Evolutionary conservation across 495 filamentous ascomycete genomes (phyloP), one percentile per base, ranked within the genome.

Genomic region (Collariella sp.): DNA sequence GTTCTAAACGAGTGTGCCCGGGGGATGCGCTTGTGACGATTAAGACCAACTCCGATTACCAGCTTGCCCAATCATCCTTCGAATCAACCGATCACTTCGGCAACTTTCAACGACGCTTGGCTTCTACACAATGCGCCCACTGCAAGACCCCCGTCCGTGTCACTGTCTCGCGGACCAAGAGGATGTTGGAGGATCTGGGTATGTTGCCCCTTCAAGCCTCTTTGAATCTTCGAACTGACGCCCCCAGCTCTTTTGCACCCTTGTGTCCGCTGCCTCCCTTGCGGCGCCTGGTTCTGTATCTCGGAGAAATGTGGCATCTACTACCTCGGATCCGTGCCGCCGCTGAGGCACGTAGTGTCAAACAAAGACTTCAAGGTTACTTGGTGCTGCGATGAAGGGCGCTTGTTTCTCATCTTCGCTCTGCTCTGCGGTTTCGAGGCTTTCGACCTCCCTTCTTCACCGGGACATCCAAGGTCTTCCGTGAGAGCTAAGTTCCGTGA

Each of bases 341-440:
- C 5, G n/a, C 19, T 42, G 31, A 35, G 20, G 4, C 7, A 35
- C n/a, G 20, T 42, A 4, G 19, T 40, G 1, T 51, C 58, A 4
- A 49, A 44, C 1, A 36, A 50, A 15, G 39, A 9, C 9, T 38
- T 62, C 29, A 53, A 55, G 1, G 19, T 64, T 4, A 13, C 50
- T 18, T 71, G 67, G 67, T 72, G 69, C 52, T 73, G 71, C 48
- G 57, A 65, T 16, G 10, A 47, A 10, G 65, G 63, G 2, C 56
- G 67, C 7, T 18, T 66, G 5, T 67, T 65, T n/a, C 58, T 71
- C 15, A 51, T 63, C 16, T 71, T 67, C 49, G 62, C 62, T 18
- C 53, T 72, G 0, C 59, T 64, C 16, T 71, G 68, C 23, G 71
- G 69, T 12, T 51, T 54, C 44, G 49, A 64, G 31, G n/a, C 40